phyloP scores from a whole-genome alignment of 2,329 filamentous ascomycete genomes.

The Epichloe hybrida region DNA sequence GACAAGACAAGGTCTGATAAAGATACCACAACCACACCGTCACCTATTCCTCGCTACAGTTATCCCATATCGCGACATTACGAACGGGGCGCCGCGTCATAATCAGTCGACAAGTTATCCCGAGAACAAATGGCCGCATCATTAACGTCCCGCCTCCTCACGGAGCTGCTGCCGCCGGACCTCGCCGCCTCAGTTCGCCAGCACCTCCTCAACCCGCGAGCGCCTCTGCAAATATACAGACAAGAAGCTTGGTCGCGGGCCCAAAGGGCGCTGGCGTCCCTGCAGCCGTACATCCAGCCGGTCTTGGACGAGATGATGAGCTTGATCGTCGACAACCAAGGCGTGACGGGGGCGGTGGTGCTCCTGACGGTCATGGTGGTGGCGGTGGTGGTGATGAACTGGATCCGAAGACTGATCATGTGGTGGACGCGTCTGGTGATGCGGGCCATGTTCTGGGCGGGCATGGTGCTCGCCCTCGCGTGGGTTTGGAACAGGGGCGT shows the following conservation, averaged over 20 bases:
- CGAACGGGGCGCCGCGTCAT: too few species aligned
- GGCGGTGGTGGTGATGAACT: conserved; percentile 53
- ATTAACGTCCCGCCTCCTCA: conserved; percentile 21
- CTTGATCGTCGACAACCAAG: conserved; percentile 22
- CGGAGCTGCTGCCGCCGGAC: conserved; percentile 31
- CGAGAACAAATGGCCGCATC: conserved; percentile 16
- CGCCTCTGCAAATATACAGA: conserved; percentile 29
- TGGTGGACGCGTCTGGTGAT: conserved; percentile 63
- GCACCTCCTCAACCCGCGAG: conserved; percentile 32
- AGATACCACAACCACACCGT: too few species aligned
- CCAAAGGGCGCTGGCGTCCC: conserved; percentile 16
- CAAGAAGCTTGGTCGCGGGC: conserved; percentile 19
- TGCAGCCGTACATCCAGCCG: conserved; percentile 30
- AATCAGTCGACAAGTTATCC: too few species aligned
- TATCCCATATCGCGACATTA: too few species aligned
- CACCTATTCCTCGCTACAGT: too few species aligned
- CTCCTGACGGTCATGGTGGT: conserved; percentile 29
- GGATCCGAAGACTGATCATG: conserved; percentile 57
- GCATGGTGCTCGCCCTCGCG: conserved; percentile 38
- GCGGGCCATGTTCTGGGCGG: conserved; percentile 50
- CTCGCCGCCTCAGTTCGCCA: conserved; percentile 29
- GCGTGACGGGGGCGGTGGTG: conserved; percentile 18
- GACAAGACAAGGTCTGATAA: too few species aligned
- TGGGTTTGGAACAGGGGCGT: conserved; percentile 53
- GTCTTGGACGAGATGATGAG: conserved; percentile 25